Evolutionary conservation across 768 basidiomycete genomes (phyloP), one percentile per base, ranked within the genome.

Genomic region (Boletus huronensis): DNA sequence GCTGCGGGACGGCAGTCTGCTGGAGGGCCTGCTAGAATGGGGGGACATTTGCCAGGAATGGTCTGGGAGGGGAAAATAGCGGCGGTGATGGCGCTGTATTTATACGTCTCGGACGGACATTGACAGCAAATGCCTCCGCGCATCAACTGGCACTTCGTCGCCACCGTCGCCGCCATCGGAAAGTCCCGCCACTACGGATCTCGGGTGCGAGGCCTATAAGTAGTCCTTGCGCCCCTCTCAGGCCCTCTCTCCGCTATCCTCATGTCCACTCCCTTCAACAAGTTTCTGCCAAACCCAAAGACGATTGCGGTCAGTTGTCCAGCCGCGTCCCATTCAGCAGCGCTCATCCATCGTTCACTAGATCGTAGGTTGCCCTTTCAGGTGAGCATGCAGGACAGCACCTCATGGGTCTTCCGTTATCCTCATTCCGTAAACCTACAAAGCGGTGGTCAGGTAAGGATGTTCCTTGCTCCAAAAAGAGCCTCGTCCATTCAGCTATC

Each of bases 331-430:
- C 26, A 48, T 38, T 19, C 23, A 6, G 8, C 2, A 28, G 29
- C 31, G n/a, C 57, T 63, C 49, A 65, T 45, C 54, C 55, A 29
- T 50, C 35, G 35, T 21, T 41, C 3, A 26, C 34, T 11, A 94
- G 88, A 90, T 98, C 64, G 86, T 98, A 28, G 93, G 92, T 26
- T 97, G 94, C 74, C 95, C 95, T 16, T 97, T 97, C 80, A 93
- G 90, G 93, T 92, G 64, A 69, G 83, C 75, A 16, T 36, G 10
- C 29, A 23, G 31, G 7, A 28, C 38, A 14, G 3, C 46, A 19
- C n/a, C 19, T 8, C 1, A n/a, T 21, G 4, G 16, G 10, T 16
- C 48, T 52, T 55, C 31, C 23, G 16, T 48, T 5, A 19, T 41
- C 9, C 42, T 58, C 23, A 54, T 61, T 47, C 48, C 58, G 55